Percentiles rank a stretch among this genome's conserved stretches.
phyloP scores from a whole-genome alignment of 2,329 filamentous ascomycete genomes.

The Camptophora hylomeconis region DNA sequence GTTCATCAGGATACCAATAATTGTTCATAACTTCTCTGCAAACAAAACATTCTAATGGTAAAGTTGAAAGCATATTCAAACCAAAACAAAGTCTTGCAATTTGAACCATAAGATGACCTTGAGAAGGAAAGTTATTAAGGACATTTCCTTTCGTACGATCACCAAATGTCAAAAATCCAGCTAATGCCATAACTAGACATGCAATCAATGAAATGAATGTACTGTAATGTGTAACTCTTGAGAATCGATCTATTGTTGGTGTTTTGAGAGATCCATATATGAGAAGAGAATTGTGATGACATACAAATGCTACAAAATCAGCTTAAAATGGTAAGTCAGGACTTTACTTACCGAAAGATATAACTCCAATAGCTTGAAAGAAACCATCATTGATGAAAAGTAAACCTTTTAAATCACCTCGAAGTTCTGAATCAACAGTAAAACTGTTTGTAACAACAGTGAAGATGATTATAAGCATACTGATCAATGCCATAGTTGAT shows the following conservation, averaged over 20 bases:
- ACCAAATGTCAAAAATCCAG: conserved; percentile 86
- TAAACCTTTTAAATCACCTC: conserved; percentile 57
- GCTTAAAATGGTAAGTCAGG: conserved; percentile 1
- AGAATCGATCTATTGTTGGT: conserved; percentile 90
- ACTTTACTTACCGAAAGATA: conserved; percentile 67
- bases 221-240: conserved; percentile 84
- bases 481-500: conserved; percentile 80
- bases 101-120: conserved; percentile 79
- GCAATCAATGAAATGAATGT: conserved; percentile 83
- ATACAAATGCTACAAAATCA: conserved; percentile 45
- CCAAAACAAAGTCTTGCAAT: conserved; percentile 90
- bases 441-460: conserved; percentile 78
- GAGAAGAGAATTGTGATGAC: conserved; percentile 88
- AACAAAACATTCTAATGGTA: conserved; percentile 93
- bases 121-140: conserved; percentile 87
- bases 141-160: conserved; percentile 88
- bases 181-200: conserved; percentile 75
- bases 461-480: conserved; percentile 80
- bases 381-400: conserved; percentile 76
- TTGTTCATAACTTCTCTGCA: conserved; percentile 93
- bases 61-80: conserved; percentile 94
- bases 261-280: conserved; percentile 94
- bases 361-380: conserved; percentile 93
- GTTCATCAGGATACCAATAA: conserved; percentile 60
- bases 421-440: conserved; percentile 55